A percentile compares a stretch with the other conserved stretches of the same genome.
phyloP scores from a whole-genome alignment of 2,329 filamentous ascomycete genomes.

The Pseudogymnoascus destructans region DNA sequence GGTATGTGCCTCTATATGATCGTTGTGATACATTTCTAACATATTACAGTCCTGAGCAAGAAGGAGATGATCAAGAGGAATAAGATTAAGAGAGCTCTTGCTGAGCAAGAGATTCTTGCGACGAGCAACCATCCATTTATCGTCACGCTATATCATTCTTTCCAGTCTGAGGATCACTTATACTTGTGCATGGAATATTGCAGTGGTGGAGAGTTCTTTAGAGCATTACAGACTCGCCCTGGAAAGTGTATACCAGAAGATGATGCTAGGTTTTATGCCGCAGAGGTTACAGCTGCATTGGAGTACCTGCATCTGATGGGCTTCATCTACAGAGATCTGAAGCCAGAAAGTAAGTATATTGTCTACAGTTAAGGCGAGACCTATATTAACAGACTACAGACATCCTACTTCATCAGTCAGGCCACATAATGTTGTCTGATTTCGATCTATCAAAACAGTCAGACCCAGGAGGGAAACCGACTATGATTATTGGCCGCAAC shows the following conservation, averaged over 20 bases:
- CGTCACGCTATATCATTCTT: conserved; percentile 95
- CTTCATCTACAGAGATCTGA: conserved; percentile 96
- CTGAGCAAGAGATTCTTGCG: conserved; percentile 93
- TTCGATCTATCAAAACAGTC: conserved; percentile 98
- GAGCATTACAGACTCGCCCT: conserved; percentile 86
- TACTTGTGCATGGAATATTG: conserved; percentile 99
- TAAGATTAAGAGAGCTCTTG: conserved; percentile 97
- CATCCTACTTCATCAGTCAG: conserved; percentile 95
- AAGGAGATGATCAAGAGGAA: conserved; percentile 99
- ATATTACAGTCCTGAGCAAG: conserved; percentile 72
- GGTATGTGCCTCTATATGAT: conserved; percentile 40
- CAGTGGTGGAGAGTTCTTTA: conserved; percentile 96
- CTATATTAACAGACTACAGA: conserved; percentile 44
- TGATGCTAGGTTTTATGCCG: conserved; percentile 91
- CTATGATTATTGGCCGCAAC: conserved; percentile 73
- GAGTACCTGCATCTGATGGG: conserved; percentile 98
- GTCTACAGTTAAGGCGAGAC: conserved; percentile 13
- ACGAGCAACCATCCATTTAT: conserved; percentile 99
- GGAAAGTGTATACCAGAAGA: conserved; percentile 97
- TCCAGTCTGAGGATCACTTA: conserved; percentile 96
- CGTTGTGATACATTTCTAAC: conserved; percentile 27
- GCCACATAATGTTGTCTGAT: conserved; percentile 98
- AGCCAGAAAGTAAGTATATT: conserved; percentile 74
- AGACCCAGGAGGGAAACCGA: conserved; percentile 85
- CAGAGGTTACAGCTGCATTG: conserved; percentile 88